Percentiles rank a stretch among this genome's conserved stretches.
phyloP scores from a whole-genome alignment of 805 yeast genomes.

The Saccharomycopsis amapae region DNA sequence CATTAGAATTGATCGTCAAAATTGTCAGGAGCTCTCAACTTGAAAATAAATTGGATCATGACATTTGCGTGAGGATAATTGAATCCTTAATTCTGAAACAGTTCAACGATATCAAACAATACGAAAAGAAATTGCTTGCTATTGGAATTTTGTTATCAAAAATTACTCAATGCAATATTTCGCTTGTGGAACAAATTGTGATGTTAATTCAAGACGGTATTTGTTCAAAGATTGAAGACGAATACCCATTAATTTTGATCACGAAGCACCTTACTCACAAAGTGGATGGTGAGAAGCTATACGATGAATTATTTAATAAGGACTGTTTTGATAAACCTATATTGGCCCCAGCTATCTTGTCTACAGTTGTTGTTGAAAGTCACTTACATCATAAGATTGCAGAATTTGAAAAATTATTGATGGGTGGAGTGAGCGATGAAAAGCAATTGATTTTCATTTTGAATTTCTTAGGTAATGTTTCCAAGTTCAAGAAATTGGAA shows the following conservation, averaged over 20 bases:
- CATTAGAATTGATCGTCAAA: too few species aligned
- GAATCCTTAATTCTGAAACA: constrained; percentile 7
- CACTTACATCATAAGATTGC: constrained; percentile 6
- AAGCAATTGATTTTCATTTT: constrained; percentile 11
- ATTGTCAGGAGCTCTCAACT: background rate
- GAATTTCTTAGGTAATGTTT: constrained; percentile 17
- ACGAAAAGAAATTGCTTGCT: constrained; percentile 12
- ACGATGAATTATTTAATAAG: constrained; percentile 11
- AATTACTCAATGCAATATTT: constrained; percentile 11
- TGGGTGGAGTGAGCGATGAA: background rate
- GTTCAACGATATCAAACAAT: constrained; percentile 1
- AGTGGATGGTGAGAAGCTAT: constrained; percentile 14
- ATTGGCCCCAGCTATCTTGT: constrained; percentile 11
- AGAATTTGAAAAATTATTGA: constrained; percentile 11
- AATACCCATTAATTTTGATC: constrained; percentile 6
- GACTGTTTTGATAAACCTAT: background rate
- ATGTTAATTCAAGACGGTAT: constrained; percentile 6
- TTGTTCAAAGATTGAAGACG: background rate
- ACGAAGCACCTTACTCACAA: constrained; percentile 11
- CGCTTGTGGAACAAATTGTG: constrained; percentile 19
- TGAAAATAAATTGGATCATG: constrained; percentile 1
- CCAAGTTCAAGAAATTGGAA: constrained; percentile 12
- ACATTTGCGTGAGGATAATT: constrained; percentile 2
- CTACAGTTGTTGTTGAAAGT: constrained; percentile 13
- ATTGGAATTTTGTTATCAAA: constrained; percentile 8